Base-by-base conservation (phyloP, 768 basidiomycete genomes). In the Leucosporidium yakuticum region DNA sequence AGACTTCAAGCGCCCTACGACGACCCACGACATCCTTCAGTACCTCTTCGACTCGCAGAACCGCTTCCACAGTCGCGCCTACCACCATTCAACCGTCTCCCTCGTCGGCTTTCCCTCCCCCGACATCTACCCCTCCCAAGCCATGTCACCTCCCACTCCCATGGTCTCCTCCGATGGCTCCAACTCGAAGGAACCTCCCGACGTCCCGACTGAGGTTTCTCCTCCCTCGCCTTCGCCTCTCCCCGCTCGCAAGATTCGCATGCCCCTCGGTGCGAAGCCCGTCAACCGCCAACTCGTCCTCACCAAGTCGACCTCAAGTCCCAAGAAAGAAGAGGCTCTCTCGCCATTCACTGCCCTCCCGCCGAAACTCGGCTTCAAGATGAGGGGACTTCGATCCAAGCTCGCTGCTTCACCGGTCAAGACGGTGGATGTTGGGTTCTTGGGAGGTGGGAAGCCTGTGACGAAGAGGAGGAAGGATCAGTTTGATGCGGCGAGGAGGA, bases 271-370 rank as follows among this genome's bases (percentile, higher is more conserved):
- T 1, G 34, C 31, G 4, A 71, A 71, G 56, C 36, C 67, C 8
- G 51, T 63, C 57, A 71, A 68, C 57, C 54, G 47, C 19, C 44
- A 39, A 48, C 31, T 48, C 60, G 47, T 25, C 15, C 44, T 58
- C 36, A 63, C 62, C 8, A 27, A n/a, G 5, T 60, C 62, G 6
- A 63, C 50, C 14, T 67, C 66, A 23, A 51, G 55, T 32, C 48
- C 65, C 17, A 20, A 23, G 19, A 67, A 62, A 49, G 61, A 49
- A 34, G 59, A 61, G 14, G 20, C 32, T 21, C 54, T 36, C 25
- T 67, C 69, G 36, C 70, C 70, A 8, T 71, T 71, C 58, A 68
- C 70, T 3, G 70, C 70, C 8, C 67, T 71, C 4, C 70, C 70
- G 1, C 70, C 70, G 14, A 64, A 64, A 1, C 50, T 71, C 61